Base-by-base conservation (phyloP, 305 asterid genomes). In the Solanum hybrid region DNA sequence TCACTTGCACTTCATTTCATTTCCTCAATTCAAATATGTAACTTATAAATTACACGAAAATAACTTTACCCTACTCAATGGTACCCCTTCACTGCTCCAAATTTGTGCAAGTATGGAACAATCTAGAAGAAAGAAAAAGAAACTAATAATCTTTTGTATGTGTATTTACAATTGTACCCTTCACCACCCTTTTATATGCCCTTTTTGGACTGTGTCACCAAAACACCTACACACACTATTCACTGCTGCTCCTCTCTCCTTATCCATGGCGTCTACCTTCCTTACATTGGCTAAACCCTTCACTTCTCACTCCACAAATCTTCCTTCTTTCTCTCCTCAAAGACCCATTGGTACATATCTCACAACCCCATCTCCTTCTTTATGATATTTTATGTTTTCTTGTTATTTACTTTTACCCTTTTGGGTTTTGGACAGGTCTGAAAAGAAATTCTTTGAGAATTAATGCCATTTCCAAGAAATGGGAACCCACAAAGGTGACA, bases 211-310 rank as follows among this genome's bases (percentile, higher is more conserved):
- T 5, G 22, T 2, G 7, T 73, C 73, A 40, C 82, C 12, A 87
- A 87, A 38, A 40, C 86, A 51, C 34, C 13, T 60, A 45, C 19
- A 31, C 36, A 45, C 64, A 27, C 38, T 31, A 76, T 34, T 42
- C 56, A 34, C 76, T 71, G 26, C 51, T 71, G 29, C 72, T 45
- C 27, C 64, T 72, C 71, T 51, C 71, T 91, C 89, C 94, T 93
- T 93, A 93, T 95, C 98, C 96, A 93, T 96, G 99, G 97, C 98
- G 88, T 91, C 98, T 89, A 89, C 96, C 64, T 91, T 94, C 66
- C 29, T 94, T 56, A 85, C 96, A 66, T 38, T 94, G 0, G 92
- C 91, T n/a, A 93, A 92, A 15, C 97, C 99, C 88, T 91, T 94
- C 24, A 51, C 93, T 89, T 89, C 91, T 37, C 92, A 89, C 89